Percentiles rank a stretch among this genome's conserved stretches.
phyloP scores from a whole-genome alignment of 495 filamentous ascomycete genomes.

The Coniosporium apollinis region DNA sequence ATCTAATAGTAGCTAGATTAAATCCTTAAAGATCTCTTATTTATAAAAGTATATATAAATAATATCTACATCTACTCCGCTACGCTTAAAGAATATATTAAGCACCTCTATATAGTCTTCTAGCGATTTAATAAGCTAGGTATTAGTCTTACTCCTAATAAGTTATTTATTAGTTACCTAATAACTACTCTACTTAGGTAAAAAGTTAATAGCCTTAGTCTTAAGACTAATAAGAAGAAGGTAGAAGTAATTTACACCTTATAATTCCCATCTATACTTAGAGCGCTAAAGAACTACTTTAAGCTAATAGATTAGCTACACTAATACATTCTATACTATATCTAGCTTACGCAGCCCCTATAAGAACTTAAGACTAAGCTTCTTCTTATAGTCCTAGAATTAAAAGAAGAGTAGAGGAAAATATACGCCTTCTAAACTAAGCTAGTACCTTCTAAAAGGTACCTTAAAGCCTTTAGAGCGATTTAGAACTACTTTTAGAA shows the following conservation, averaged over 20 bases:
- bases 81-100: background rate
- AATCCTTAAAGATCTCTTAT: background rate
- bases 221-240: too few species aligned
- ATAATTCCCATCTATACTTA: background rate
- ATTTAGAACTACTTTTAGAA: background rate
- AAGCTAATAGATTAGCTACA: background rate
- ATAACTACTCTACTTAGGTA: background rate
- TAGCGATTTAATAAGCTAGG: background rate
- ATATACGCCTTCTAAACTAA: background rate
- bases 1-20: background rate
- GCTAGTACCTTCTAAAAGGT: too few species aligned
- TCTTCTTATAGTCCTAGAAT: background rate
- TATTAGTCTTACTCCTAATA: background rate
- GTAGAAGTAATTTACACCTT: background rate
- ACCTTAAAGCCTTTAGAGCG: background rate
- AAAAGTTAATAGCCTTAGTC: background rate
- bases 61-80: background rate
- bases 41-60: background rate
- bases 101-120: background rate
- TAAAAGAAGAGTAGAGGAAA: background rate
- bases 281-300: background rate
- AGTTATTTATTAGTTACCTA: background rate
- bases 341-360: background rate
- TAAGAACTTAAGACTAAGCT: background rate
- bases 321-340: background rate